These are phyloP conservation scores for Candida nonsorbophila DNA, from an alignment of 805 yeast genomes.

Conservation along the genomic window DNA sequence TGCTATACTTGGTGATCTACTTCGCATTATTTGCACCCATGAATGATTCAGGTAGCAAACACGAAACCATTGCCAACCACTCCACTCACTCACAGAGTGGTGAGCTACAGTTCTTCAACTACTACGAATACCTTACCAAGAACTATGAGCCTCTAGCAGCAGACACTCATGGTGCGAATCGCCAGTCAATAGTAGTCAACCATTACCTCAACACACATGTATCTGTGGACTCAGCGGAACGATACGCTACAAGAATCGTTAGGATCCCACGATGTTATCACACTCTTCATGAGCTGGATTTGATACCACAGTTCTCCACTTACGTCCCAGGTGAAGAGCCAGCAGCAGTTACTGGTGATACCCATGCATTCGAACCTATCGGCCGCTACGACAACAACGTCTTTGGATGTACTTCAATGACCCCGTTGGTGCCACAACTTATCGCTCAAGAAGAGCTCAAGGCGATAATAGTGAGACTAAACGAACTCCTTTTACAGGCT, in stretches of 20 bases:
- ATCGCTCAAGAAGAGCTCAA: constrained; percentile 30
- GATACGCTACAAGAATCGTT: constrained; percentile 48
- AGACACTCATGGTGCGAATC: too few species aligned
- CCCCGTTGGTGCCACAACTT: constrained; percentile 34
- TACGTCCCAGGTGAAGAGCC: constrained; percentile 57
- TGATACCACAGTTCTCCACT: constrained; percentile 52
- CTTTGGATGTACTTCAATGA: constrained; percentile 49
- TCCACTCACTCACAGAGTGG: too few species aligned
- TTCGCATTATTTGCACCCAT: constrained; percentile 4
- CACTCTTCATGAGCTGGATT: constrained; percentile 20
- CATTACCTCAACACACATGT: constrained; percentile 63
- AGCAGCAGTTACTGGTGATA: constrained; percentile 38
- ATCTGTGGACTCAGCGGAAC: constrained; percentile 20
- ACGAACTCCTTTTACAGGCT: constrained; percentile 34
- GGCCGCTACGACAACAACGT: constrained; percentile 37
- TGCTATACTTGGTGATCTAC: too few species aligned
- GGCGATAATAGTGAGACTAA: constrained; percentile 40
- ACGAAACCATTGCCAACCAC: constrained; percentile 6
- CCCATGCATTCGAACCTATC: constrained; percentile 21
- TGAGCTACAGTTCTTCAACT: constrained; percentile 48
- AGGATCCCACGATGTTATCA: constrained; percentile 54
- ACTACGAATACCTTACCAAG: constrained; percentile 52
- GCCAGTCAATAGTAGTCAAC: constrained; percentile 41
- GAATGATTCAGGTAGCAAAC: constrained; percentile 17
- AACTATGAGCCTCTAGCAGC: constrained; percentile 18